Evolutionary conservation across 1,139 yeast species (phyloP).

Genomic region (Suhomyces yuchorum): DNA sequence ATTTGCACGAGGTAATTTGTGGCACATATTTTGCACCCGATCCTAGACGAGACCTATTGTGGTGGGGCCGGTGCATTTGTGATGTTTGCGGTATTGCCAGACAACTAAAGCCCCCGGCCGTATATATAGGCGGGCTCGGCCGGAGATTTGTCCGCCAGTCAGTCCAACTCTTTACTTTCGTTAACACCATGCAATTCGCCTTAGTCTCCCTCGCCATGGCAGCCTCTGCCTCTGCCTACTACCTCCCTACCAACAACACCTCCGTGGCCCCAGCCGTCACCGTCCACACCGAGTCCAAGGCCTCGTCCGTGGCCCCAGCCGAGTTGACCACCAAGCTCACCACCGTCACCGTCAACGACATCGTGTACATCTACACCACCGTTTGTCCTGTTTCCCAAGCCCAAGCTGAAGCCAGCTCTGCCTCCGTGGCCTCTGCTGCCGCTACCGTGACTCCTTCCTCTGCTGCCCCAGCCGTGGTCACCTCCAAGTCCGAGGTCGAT

Average conservation of each 20-base stretch:
- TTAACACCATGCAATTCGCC: slow-evolving; percentile 16
- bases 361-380: slow-evolving; percentile 23
- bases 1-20: background rate
- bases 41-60: background rate
- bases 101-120: background rate
- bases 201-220: slow-evolving; percentile 17
- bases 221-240: slow-evolving; percentile 15
- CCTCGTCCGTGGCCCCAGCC: slow-evolving; percentile 18
- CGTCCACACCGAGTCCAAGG: background rate
- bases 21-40: background rate
- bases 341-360: slow-evolving; percentile 21
- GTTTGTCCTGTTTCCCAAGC: slow-evolving; percentile 23
- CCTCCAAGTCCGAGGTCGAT: slow-evolving; percentile 8
- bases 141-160: background rate
- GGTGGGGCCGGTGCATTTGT: background rate
- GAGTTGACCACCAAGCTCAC: slow-evolving; percentile 14
- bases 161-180: slow-evolving; percentile 23
- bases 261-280: slow-evolving; percentile 6
- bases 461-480: slow-evolving; percentile 10
- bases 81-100: background rate
- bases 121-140: slow-evolving; percentile 5
- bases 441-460: slow-evolving; percentile 3
- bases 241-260: slow-evolving; percentile 9
- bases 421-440: slow-evolving; percentile 15
- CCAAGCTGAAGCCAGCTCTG: slow-evolving; percentile 11